Evolutionary conservation across 179 eudicot species (phyloP).

Genomic region (Actinidia arguta): DNA sequence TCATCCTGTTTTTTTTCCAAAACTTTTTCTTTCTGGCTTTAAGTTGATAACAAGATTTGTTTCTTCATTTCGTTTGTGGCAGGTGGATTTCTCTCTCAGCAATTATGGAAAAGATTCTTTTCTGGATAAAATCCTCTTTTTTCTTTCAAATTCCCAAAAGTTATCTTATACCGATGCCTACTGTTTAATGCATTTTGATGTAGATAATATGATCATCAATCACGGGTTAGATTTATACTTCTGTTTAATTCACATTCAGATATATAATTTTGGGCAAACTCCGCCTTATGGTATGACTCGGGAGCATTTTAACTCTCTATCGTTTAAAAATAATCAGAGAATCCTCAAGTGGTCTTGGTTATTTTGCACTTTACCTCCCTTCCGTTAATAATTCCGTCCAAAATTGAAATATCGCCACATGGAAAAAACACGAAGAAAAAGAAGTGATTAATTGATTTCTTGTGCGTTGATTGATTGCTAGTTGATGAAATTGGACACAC

Average conservation of each 20-base stretch:
- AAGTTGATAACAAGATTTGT: neutral
- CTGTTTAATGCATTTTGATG: neutral
- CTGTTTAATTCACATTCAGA: too few species aligned
- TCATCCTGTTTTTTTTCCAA: too few species aligned
- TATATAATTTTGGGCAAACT: too few species aligned
- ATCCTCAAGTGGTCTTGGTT: too few species aligned
- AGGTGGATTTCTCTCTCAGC: constrained; percentile 98
- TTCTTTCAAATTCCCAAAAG: neutral
- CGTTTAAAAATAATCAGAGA: too few species aligned
- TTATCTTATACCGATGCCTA: neutral
- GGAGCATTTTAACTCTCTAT: too few species aligned
- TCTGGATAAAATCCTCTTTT: constrained; percentile 49
- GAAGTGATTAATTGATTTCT: neutral
- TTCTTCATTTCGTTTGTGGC: neutral
- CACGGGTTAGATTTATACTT: neutral
- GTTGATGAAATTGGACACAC: too few species aligned
- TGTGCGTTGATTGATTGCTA: neutral
- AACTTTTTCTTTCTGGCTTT: too few species aligned
- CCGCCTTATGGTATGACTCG: too few species aligned
- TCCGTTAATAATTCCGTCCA: too few species aligned
- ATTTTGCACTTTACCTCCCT: too few species aligned
- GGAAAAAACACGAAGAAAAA: neutral
- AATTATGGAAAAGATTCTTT: constrained; percentile 89
- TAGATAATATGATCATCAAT: neutral
- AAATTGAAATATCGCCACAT: too few species aligned